Conservation (phyloP, 192 early-diverging fungal species). For the Gigaspora rosea region DNA sequence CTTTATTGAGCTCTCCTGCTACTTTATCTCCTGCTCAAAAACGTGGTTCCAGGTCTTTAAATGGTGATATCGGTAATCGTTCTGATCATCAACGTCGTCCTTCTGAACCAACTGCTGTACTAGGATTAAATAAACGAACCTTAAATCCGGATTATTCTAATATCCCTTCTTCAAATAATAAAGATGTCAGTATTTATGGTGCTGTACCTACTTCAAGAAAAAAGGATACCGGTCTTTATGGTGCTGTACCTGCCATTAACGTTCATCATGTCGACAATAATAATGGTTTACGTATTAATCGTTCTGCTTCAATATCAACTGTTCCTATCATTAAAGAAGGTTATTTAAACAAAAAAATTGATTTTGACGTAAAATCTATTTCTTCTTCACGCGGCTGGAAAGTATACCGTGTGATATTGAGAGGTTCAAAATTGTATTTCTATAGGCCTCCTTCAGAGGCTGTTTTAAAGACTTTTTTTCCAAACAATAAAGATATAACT, state of each 20-base stretch:
- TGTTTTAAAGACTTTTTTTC: constrained; percentile 45
- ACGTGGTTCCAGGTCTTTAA: constrained; percentile 17
- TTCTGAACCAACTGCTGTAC: constrained; percentile 26
- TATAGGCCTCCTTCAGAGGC: constrained; percentile 65
- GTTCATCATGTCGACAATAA: constrained; percentile 10
- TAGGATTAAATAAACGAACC: not conserved
- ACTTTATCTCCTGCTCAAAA: not conserved
- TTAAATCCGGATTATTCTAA: not conserved
- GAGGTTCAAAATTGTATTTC: constrained; percentile 75
- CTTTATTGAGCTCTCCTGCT: not conserved
- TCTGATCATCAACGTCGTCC: constrained; percentile 23
- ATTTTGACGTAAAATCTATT: constrained; percentile 62
- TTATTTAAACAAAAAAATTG: constrained; percentile 74
- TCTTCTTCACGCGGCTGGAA: constrained; percentile 71
- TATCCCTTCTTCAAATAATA: too few relatives aligned
- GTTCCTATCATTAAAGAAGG: constrained; percentile 55
- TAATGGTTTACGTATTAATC: not conserved
- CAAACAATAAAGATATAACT: constrained; percentile 24
- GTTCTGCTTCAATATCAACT: not conserved
- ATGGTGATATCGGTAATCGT: not conserved
- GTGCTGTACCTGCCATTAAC: constrained; percentile 20
- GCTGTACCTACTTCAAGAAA: too few relatives aligned
- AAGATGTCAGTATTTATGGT: too few relatives aligned
- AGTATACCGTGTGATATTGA: constrained; percentile 70
- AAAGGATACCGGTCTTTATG: not conserved